Evolutionary conservation across 768 basidiomycete genomes (phyloP), one percentile per base, ranked within the genome.

Genomic region (Suillus lakei): DNA sequence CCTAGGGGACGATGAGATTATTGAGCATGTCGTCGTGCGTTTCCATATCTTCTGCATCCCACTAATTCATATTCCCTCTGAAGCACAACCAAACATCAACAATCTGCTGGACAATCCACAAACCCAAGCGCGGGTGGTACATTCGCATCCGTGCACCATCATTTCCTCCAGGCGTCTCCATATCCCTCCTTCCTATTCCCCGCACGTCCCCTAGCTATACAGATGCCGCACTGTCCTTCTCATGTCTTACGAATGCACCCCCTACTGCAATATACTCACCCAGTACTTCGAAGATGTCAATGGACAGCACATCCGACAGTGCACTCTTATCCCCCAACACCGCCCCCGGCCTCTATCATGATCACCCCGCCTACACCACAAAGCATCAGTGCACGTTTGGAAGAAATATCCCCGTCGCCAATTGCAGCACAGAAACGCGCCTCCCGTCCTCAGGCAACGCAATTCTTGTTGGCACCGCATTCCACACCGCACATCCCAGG

Each of bases 41-140:
- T 44, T 60, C 34, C 34, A 21, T 23, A 15, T 30, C 10, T n/a
- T 26, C 38, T 48, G 23, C 16, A 30, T 6, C 15, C 18, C 39
- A 38, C 48, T 59, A 30, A 48, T 4, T 26, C 39, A 62, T 26
- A 50, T 51, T 60, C 64, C 48, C 1, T 13, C 38, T 39, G 4
- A 65, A 90, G 91, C 90, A 93, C 64, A 90, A 90, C 46, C 82
- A 85, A n/a, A 88, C 85, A 5, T 86, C 84, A 28, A 83, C 84
- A 0, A 74, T 92, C 2, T 83, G 85, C 63, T 95, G 93, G 93
- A 86, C 86, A 12, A 86, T 93, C 32, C 93, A 93, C 73, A 86
- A 88, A 6, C 93, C 93, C 1, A 86, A 88, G 64, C 86, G 90
- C 34, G 93, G 93, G 53, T 95, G 93, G 93, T 95, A 94, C 75